Evolutionary conservation across 192 early-diverging fungal genomes (phyloP).

Genomic region (Coemansia sp.): DNA sequence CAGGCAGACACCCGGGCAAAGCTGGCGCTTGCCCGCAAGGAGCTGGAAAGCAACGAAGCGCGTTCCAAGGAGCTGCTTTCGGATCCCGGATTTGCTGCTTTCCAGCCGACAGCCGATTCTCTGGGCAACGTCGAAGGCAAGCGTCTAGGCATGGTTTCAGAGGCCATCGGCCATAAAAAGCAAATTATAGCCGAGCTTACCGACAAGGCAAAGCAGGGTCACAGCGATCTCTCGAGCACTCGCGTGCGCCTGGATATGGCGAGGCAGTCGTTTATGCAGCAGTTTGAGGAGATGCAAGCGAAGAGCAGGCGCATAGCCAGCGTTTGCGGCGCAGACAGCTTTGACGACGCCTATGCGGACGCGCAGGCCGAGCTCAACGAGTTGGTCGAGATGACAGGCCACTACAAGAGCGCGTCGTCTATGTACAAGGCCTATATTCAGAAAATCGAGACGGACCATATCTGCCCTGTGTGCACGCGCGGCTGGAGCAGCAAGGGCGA

Average conservation of each 20-base stretch:
- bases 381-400: conserved; percentile 43
- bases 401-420: conserved; percentile 54
- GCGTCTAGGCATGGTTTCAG: conserved; percentile 23
- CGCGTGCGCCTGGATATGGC: conserved; percentile 40
- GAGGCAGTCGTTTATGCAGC: conserved; percentile 29
- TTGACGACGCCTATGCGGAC: conserved; percentile 33
- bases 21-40: conserved; percentile 57
- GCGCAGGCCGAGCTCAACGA: conserved; percentile 49
- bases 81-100: conserved; percentile 14
- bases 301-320: conserved; percentile 20
- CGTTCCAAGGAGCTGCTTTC: conserved; percentile 8
- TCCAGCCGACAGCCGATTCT: background rate
- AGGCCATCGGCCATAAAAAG: conserved; percentile 27
- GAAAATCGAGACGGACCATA: conserved; percentile 60
- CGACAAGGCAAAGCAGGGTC: conserved; percentile 7
- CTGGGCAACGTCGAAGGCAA: conserved; percentile 15
- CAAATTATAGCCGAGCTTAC: conserved; percentile 13
- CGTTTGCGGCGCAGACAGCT: conserved; percentile 20
- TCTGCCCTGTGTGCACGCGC: conserved; percentile 83
- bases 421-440: conserved; percentile 69
- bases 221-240: conserved; percentile 20
- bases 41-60: conserved; percentile 38
- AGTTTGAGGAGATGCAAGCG: conserved; percentile 17
- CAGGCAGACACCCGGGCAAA: conserved; percentile 63
- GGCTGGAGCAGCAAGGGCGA: conserved; percentile 60